Base-by-base conservation (phyloP, 352 stramenopile genomes). In the Pythium vanterpoolii region DNA sequence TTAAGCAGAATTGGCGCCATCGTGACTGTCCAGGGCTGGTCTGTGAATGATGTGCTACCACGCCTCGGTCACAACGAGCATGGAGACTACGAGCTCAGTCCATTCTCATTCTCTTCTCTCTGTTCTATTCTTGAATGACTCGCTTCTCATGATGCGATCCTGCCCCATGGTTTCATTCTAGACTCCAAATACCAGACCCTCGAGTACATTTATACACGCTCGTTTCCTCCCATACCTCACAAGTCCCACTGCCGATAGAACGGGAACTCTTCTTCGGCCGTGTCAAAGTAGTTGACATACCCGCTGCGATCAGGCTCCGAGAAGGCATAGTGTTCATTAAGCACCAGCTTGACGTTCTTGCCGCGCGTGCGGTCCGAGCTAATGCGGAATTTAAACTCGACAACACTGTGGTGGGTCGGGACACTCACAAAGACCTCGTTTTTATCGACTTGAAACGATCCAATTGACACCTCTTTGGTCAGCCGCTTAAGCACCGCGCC, bases 231-330 rank as follows among this genome's bases (percentile, higher is more conserved):
- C 8, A 34, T n/a, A 21, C 18, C n/a, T 72, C 69, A 88, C 14
- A 90, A 54, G 47, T 82, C 71, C 81, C 79, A 87, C 26, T 73
- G 83, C 23, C 79, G 75, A 49, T 88, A 87, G 67, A 79, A 93
- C 40, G 84, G 76, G 67, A 93, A 89, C 56, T 87, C 77, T 30
- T 93, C 83, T 5, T 88, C 72, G 34, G 66, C 61, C 23, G 79
- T 90, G 46, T 93, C 78, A 59, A 84, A 93, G 45, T 86, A 60
- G 62, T 83, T 77, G 42, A 86, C 56, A 76, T 77, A 89, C 24
- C 76, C 77, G 3, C 70, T 87, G 38, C 83, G 74, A 34, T 87
- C 66, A 1, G 77, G 80, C 61, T 88, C 79, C 2, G 81, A 91
- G 63, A 87, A 84, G 39, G 76, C 72, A 46, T 78, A 89, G 65